Conservation (phyloP, 768 basidiomycete genomes). For the Amanita pseudoporphyria region DNA sequence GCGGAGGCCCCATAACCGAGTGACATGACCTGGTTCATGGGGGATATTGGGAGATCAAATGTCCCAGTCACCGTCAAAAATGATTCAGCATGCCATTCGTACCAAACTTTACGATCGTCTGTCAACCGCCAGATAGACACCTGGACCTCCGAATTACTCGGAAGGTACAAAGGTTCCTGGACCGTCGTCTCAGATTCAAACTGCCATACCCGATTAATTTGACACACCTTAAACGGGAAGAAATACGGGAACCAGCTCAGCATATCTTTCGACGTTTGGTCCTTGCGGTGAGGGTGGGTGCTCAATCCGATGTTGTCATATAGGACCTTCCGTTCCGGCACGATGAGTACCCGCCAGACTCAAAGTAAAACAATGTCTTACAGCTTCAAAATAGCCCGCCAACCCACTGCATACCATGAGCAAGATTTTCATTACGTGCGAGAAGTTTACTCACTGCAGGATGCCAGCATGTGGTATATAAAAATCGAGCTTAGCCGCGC, state of each 20-base stretch:
- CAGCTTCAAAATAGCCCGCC: slow-evolving; percentile 95
- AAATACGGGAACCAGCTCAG: slow-evolving; percentile 98
- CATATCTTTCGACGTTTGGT: slow-evolving; percentile 89
- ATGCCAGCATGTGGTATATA: slow-evolving; percentile 92
- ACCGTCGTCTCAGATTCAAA: slow-evolving; percentile 1
- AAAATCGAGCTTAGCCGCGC: slow-evolving; percentile 79
- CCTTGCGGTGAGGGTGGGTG: slow-evolving; percentile 87
- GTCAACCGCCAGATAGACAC: slow-evolving; percentile 94
- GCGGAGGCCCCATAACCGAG: slow-evolving; percentile 13
- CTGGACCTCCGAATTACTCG: slow-evolving; percentile 84
- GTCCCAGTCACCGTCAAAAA: slow-evolving; percentile 58
- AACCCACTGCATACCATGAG: slow-evolving; percentile 45
- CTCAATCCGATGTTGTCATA: slow-evolving; percentile 88
- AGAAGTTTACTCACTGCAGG: slow-evolving; percentile 51
- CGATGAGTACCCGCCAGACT: slow-evolving; percentile 2
- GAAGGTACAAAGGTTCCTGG: slow-evolving; percentile 90
- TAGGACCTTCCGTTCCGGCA: slow-evolving; percentile 34
- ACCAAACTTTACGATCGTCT: slow-evolving; percentile 88
- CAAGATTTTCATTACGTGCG: not conserved
- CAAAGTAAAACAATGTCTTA: slow-evolving; percentile 12
- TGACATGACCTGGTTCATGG: slow-evolving; percentile 3
- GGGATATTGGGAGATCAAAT: slow-evolving; percentile 8
- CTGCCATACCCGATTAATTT: not conserved
- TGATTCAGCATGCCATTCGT: slow-evolving; percentile 96
- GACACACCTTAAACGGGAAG: slow-evolving; percentile 80